These are phyloP conservation scores for Aspergillus pseudoglaucus DNA, from an alignment of 2,329 filamentous ascomycete genomes.

Conservation along the genomic window DNA sequence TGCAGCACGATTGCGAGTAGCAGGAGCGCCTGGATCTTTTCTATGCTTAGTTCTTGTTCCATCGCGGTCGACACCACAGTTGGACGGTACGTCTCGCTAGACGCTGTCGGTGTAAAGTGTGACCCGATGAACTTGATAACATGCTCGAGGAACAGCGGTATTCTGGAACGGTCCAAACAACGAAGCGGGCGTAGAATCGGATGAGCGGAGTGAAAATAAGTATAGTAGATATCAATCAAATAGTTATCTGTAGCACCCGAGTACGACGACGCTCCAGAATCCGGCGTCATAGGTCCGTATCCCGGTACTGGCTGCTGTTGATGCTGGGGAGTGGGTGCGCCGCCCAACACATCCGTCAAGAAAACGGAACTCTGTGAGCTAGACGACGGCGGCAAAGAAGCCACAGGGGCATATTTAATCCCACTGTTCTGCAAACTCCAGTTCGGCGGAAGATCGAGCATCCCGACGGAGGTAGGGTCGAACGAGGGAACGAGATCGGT, in stretches of 20 bases:
- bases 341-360: slow-evolving; percentile 10
- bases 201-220: slow-evolving; percentile 50
- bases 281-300: slow-evolving; percentile 26
- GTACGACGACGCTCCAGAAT: slow-evolving; percentile 26
- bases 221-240: slow-evolving; percentile 51
- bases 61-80: slow-evolving; percentile 25
- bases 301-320: not conserved
- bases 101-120: slow-evolving; percentile 45
- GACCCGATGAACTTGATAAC: slow-evolving; percentile 54
- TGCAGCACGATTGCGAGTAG: slow-evolving; percentile 73
- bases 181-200: slow-evolving; percentile 50
- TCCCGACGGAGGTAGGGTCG: slow-evolving; percentile 11
- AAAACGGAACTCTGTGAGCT: slow-evolving; percentile 20
- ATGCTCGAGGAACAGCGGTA: slow-evolving; percentile 44
- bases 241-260: slow-evolving; percentile 29
- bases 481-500: slow-evolving; percentile 38
- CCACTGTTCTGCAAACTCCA: slow-evolving; percentile 35
- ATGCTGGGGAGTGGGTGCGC: slow-evolving; percentile 1
- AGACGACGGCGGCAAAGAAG: slow-evolving; percentile 18
- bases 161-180: slow-evolving; percentile 30
- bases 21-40: slow-evolving; percentile 71
- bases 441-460: slow-evolving; percentile 34
- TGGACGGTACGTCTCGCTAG: slow-evolving; percentile 40
- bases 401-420: slow-evolving; percentile 17
- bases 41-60: slow-evolving; percentile 43